Evolutionary conservation across 192 early-diverging fungal genomes (phyloP), one percentile per base, ranked within the genome.

Genomic region (Coemansia sp.): DNA sequence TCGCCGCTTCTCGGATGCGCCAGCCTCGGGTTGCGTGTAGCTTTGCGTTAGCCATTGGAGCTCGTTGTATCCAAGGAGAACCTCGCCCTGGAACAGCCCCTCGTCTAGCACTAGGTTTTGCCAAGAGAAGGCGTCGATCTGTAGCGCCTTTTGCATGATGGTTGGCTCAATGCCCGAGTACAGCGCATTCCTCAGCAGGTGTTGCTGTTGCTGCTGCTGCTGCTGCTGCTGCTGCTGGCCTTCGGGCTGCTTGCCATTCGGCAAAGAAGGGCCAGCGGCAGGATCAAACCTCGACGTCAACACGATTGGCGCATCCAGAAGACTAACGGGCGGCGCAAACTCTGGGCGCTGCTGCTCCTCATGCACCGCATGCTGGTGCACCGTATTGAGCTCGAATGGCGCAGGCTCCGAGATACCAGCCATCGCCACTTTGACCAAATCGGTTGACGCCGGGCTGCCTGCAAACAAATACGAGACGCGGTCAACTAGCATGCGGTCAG

Each of bases 41-140:
- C 78, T 83, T 60, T 83, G 80, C 36, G 67, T 5, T 8, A 83
- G 72, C 80, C 80, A 83, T 30, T 83, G 68, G 30, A 83, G 74
- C 68, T 83, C 80, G 62, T 83, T 83, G 68, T 60, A 83, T 0
- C 80, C 80, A 11, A 83, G 62, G 38, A 83, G 61, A 18, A 83
- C 73, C 41, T 83, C 80, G 72, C 80, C 80, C 60, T 73, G 63
- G 65, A 83, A 76, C 58, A 64, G 68, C 0, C 80, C 80, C 33
- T 83, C 75, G 60, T 68, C 68, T 9, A 77, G 60, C 18, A 67
- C 52, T 24, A 83, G 72, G 43, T 64, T 69, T 68, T 83, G 74
- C 75, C 75, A 76, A 12, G 71, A 63, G 65, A 83, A 83, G 1
- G 75, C 80, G 55, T 83, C 80, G 38, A 83, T 73, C 58, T 77